Base-by-base conservation (phyloP, 169 alveolate species). In the Plasmodium relictum region DNA sequence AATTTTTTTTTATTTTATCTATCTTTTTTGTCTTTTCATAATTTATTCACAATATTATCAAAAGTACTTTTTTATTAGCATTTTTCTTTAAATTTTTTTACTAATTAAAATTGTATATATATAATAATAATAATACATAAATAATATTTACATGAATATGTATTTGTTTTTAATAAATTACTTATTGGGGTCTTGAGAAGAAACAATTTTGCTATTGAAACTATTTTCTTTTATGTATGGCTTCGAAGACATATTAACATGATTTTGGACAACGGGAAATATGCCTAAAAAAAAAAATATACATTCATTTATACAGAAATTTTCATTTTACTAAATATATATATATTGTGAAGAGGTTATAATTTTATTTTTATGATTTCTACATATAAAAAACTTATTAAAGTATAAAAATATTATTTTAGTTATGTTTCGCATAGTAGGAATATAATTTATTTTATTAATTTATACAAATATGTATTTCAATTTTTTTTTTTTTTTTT, bases 151-250 rank as follows among this genome's bases (percentile, higher is more conserved):
- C 39, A 31, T 31, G 62, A 63, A 76, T 24, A 45, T 39, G 20
- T 26, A 62, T 76, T 39, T 76, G 31, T 48, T 76, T 76, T 37
- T 76, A 12, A 76, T 8, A 41, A 56, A 63, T 54, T 76, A 76
- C 76, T 76, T 76, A 76, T 76, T 76, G n/a, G 69, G 89, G 8
- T 76, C 89, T 66, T 76, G 89, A 1, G 89, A 56, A 18, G 89
- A 56, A 7, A 76, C 70, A 16, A 76, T 65, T 31, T 76, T 52
- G 18, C 22, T 50, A 61, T 65, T 76, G 45, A 45, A 76, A 31
- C 52, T 39, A 50, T 16, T 59, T 18, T 76, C 89, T 24, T 76
- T 76, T 76, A 76, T 76, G 41, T 63, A 76, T 10, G 76, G 58
- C 45, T 76, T 76, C 6, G 89, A 52, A 3, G 74, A 76, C 9